These are phyloP conservation scores for Aureobasidium sp. DNA, from an alignment of 2,329 filamentous ascomycete species.

Conservation along the genomic window DNA sequence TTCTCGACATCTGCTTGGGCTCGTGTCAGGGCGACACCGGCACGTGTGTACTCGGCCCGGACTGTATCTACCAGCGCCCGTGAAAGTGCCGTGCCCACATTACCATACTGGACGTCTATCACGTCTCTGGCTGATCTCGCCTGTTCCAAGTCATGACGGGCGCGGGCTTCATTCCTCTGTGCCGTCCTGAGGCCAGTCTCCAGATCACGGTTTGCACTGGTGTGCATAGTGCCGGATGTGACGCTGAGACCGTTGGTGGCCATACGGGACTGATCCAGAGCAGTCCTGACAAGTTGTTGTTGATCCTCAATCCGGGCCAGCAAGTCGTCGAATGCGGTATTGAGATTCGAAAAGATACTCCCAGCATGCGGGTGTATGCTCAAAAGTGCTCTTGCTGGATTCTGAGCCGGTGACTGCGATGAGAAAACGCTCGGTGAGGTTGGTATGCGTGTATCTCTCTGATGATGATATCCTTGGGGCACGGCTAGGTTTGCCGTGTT, in stretches of 20 bases:
- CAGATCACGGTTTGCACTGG: neutral
- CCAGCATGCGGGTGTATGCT: slow-evolving; percentile 11
- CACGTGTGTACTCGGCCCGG: slow-evolving; percentile 2
- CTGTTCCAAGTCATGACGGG: slow-evolving; percentile 4
- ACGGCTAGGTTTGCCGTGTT: neutral
- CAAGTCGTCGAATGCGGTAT: slow-evolving; percentile 4
- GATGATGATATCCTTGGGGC: neutral
- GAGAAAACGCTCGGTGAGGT: neutral
- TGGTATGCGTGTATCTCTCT: neutral
- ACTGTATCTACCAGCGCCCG: slow-evolving; percentile 10
- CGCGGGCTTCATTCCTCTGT: neutral
- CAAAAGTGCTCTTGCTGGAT: slow-evolving; percentile 3
- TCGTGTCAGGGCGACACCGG: neutral
- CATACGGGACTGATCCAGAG: slow-evolving; percentile 6
- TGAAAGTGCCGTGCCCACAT: neutral
- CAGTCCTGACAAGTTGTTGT: neutral
- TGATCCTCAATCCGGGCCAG: neutral
- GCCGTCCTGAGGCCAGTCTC: neutral
- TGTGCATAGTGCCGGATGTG: neutral
- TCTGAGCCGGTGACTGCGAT: neutral
- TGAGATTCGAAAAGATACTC: slow-evolving; percentile 7
- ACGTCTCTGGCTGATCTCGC: slow-evolving; percentile 11
- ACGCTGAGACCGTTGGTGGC: neutral
- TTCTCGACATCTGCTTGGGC: slow-evolving; percentile 12
- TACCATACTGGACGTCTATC: slow-evolving; percentile 1